Percentiles rank a stretch among this genome's conserved stretches.
Evolutionary conservation across 2,329 filamentous ascomycete genomes (phyloP).

Genomic region (Calonectria pteridis): DNA sequence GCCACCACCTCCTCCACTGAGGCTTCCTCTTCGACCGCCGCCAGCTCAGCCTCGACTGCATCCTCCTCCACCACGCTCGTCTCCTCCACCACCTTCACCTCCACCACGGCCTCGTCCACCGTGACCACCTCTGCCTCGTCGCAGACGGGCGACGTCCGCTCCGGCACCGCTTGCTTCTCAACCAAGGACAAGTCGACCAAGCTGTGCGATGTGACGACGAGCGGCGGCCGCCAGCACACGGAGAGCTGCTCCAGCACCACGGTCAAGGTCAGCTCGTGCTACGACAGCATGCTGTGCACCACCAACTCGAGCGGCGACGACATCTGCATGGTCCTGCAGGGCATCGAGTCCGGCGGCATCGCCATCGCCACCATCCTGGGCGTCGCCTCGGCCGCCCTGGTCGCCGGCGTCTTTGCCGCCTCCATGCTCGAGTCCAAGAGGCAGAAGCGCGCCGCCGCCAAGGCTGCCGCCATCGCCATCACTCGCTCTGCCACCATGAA

Average conservation of each 20-base stretch:
- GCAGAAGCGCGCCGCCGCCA: background rate
- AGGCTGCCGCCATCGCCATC: background rate
- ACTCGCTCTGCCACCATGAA: background rate
- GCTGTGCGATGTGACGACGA: background rate
- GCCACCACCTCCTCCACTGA: background rate
- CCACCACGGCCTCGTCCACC: background rate
- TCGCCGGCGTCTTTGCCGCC: background rate
- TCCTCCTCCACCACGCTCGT: background rate
- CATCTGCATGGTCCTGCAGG: constrained; percentile 5
- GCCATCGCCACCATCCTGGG: background rate
- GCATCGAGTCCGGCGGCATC: background rate
- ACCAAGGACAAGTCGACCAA: constrained; percentile 5
- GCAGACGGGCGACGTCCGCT: background rate
- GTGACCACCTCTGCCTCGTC: background rate
- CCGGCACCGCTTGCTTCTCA: background rate
- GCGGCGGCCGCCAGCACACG: background rate
- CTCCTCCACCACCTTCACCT: background rate
- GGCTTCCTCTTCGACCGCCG: background rate
- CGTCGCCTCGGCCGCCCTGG: background rate
- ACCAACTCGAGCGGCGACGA: background rate
- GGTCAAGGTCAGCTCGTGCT: background rate
- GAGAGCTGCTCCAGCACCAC: background rate
- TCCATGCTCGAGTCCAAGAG: constrained; percentile 10
- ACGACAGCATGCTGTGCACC: constrained; percentile 7
- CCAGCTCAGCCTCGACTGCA: background rate